Evolutionary conservation across 176 grass and related monocot species (phyloP), one percentile per base, ranked within the genome.

Genomic region (Echinochloa phyllopogon): DNA sequence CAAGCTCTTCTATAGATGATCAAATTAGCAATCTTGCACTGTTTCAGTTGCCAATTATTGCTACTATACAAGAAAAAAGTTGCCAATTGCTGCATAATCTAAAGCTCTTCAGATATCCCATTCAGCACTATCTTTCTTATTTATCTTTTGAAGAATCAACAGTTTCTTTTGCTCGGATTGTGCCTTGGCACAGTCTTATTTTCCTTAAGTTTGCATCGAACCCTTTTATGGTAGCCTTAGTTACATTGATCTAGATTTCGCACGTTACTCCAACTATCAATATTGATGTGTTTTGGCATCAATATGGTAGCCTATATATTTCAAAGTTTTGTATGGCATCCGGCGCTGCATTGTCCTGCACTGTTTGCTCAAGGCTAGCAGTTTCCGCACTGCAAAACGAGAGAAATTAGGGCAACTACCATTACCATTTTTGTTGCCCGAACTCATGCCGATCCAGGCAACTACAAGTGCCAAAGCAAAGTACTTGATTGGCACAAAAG

Each of bases 401-500:
- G 38, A 12, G 17, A 6, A 66, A 39, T 39, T 14, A 13, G 50
- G 4, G 33, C 4, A 42, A 63, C 37, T 39, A 41, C 13, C 48
- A 55, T 69, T 24, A 12, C 20, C 63, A 81, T 25, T 16, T 69
- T 70, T 51, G 16, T 68, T 68, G 63, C 15, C 47, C 8, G 14
- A 38, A 6, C 21, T 55, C 71, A 21, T 51, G 23, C 33, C 24
- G 0, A 25, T 42, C 56, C n/a, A 40, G 49, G 14, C 23, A 33
- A 29, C 43, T 9, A 38, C 2, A 38, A 39, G 13, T 65, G 45
- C 45, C 15, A 38, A 10, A 65, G 1, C 27, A 44, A 75, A 84
- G 82, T 57, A 48, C 5, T 52, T n/a, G 47, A 57, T 84, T 67
- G 82, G 6, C 62, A 33, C 61, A 76, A 77, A 76, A 84, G 48